Percentiles rank a stretch among this genome's conserved stretches.
Conservation (phyloP, 1,139 yeast species). For the Nakaseomyces bracarensis region DNA sequence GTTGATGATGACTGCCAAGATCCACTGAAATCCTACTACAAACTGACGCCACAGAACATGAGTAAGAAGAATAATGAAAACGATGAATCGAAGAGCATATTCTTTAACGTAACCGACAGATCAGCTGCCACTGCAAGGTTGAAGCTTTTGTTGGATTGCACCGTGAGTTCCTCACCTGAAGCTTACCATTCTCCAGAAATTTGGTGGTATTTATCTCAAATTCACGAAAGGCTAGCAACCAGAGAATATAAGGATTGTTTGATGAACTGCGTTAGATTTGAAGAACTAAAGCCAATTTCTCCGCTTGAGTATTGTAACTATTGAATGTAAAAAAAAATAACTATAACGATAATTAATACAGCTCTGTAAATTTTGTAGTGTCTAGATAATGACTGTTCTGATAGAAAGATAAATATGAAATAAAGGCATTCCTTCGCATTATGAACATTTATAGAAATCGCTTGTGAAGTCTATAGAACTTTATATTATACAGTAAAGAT, state of each 20-base stretch:
- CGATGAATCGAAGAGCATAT: conserved; percentile 18
- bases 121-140: conserved; percentile 60
- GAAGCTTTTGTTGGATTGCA: conserved; percentile 52
- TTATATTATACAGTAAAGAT: too few relatives aligned
- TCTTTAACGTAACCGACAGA: conserved; percentile 44
- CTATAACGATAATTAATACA: too few relatives aligned
- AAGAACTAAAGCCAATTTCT: conserved; percentile 60
- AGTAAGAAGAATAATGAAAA: not conserved
- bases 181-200: conserved; percentile 60
- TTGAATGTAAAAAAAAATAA: not conserved
- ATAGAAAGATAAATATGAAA: too few relatives aligned
- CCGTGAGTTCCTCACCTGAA: conserved; percentile 40
- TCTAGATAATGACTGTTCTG: too few relatives aligned
- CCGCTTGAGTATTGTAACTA: conserved; percentile 27
- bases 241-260: conserved; percentile 46
- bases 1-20: conserved; percentile 13
- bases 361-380: too few relatives aligned
- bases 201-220: conserved; percentile 62
- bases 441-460: too few relatives aligned
- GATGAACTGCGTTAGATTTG: conserved; percentile 62
- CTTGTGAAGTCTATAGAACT: too few relatives aligned
- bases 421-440: too few relatives aligned
- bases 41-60: conserved; percentile 10
- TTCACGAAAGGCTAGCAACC: conserved; percentile 59
- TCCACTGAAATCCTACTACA: conserved; percentile 14